Evolutionary conservation across 306 rosid genomes (phyloP), one percentile per base, ranked within the genome.

Genomic region (Cicer chorassanicum): DNA sequence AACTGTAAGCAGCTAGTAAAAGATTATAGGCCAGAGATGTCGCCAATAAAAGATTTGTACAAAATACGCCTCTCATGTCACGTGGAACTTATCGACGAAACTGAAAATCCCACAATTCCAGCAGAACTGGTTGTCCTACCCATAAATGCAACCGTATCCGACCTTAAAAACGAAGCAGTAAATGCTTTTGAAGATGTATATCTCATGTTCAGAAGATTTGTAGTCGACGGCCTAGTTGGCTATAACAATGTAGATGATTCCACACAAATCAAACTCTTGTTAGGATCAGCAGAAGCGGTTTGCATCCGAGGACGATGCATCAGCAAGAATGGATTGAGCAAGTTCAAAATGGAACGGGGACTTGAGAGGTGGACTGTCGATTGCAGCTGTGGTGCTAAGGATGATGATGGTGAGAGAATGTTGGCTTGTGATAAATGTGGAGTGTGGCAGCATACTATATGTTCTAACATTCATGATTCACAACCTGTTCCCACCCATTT

Each of bases 391-490:
- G 97, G 97, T 44, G 97, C 96, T 1, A 89, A 84, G 82, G 97
- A 94, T 64, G 98, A 94, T 62, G 98, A 94, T 53, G 97, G 97
- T 18, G 97, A 93, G 87, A 87, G 97, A 78, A 93, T 93, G 98
- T 43, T 91, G 84, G 96, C 97, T 11, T 93, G 98, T 36, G 98
- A 93, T 73, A 11, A 70, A 6, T 93, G 98, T 78, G 84, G 91
- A 11, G 97, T 91, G 59, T 93, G 97, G 98, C 87, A 78, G 4
- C 57, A 51, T 51, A 51, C 57, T 15, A 51, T 51, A 51, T 51
- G 57, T 51, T 51, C 10, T 2, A 96, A 78, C 51, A 93, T 91
- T 53, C 82, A 9, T 2, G 96, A 91, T 74, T 72, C 82, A 0
- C 89, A 87, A 51, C 73, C 84, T 0, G 96, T 91, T 21, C 97